Evolutionary conservation across 306 rosid species (phyloP).

Genomic region (Parietaria judaica): DNA sequence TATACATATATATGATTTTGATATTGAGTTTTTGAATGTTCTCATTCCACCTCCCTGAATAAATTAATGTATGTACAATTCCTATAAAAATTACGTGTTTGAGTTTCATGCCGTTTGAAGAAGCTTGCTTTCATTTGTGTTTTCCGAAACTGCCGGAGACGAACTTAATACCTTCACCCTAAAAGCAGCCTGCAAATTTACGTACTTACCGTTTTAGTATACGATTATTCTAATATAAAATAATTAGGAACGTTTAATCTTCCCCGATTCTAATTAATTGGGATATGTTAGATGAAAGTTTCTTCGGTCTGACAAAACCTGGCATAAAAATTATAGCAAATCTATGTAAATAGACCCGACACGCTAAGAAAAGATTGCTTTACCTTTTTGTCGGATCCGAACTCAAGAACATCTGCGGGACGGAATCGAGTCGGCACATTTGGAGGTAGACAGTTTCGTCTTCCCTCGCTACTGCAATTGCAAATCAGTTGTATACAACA

Average conservation of each 20-base stretch:
- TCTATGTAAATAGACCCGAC: too few relatives aligned
- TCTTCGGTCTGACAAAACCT: too few relatives aligned
- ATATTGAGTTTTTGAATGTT: neutral
- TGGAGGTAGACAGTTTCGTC: conserved; percentile 42
- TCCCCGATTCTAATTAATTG: too few relatives aligned
- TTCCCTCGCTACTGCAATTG: conserved; percentile 58
- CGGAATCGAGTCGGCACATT: conserved; percentile 56
- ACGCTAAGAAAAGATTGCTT: too few relatives aligned
- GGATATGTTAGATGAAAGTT: too few relatives aligned
- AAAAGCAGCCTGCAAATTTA: conserved; percentile 53
- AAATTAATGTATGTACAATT: conserved; percentile 47
- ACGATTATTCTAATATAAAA: too few relatives aligned
- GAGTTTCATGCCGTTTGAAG: conserved; percentile 30
- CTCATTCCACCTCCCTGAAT: conserved; percentile 14
- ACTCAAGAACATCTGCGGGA: conserved; percentile 55
- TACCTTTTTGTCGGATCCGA: conserved; percentile 81
- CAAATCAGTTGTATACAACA: neutral
- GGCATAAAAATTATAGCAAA: too few relatives aligned
- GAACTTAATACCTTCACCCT: conserved; percentile 65
- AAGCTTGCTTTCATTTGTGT: conserved; percentile 27
- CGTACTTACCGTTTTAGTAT: neutral
- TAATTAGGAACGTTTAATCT: too few relatives aligned
- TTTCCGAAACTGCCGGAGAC: conserved; percentile 23
- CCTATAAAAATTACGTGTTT: conserved; percentile 1
- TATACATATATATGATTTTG: neutral